Evolutionary conservation across 441 rosid genomes (phyloP).

Genomic region (Dalechampia spathulata): DNA sequence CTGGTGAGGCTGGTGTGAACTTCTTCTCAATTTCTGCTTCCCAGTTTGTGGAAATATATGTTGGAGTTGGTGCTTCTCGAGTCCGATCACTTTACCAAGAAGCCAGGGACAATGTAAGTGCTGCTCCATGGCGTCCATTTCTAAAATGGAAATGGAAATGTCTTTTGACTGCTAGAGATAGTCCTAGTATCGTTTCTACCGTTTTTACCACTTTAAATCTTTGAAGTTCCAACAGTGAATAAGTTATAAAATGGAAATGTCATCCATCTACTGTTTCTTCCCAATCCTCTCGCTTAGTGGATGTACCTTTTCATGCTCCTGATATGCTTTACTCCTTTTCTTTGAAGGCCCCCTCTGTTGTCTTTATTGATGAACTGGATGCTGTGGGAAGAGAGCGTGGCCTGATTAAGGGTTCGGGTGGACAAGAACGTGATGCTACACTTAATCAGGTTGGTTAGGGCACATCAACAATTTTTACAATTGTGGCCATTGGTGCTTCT

Average conservation of each 20-base stretch:
- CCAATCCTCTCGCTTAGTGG: background rate
- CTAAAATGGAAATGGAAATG: too few relatives aligned
- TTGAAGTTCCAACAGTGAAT: too few relatives aligned
- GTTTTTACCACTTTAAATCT: too few relatives aligned
- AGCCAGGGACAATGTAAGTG: constrained; percentile 72
- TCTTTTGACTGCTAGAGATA: too few relatives aligned
- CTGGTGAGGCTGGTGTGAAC: constrained; percentile 97
- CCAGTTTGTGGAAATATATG: constrained; percentile 95
- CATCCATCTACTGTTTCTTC: background rate
- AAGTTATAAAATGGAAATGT: too few relatives aligned
- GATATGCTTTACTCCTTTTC: constrained; percentile 1
- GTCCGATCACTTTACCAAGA: constrained; percentile 91
- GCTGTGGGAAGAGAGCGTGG: constrained; percentile 99
- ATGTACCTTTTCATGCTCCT: background rate
- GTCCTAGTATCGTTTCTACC: too few relatives aligned
- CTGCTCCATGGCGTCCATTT: constrained; percentile 1
- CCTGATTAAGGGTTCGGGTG: constrained; percentile 89
- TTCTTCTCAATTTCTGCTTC: constrained; percentile 97
- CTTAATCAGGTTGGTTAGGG: constrained; percentile 68
- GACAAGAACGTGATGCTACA: constrained; percentile 98
- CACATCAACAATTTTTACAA: background rate
- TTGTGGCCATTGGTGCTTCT: background rate
- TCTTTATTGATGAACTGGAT: constrained; percentile 90
- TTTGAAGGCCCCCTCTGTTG: constrained; percentile 82
- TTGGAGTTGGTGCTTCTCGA: constrained; percentile 97